These are phyloP conservation scores for Graphiopsis chlorocephala DNA, from an alignment of 2,329 filamentous ascomycete genomes.

Conservation along the genomic window DNA sequence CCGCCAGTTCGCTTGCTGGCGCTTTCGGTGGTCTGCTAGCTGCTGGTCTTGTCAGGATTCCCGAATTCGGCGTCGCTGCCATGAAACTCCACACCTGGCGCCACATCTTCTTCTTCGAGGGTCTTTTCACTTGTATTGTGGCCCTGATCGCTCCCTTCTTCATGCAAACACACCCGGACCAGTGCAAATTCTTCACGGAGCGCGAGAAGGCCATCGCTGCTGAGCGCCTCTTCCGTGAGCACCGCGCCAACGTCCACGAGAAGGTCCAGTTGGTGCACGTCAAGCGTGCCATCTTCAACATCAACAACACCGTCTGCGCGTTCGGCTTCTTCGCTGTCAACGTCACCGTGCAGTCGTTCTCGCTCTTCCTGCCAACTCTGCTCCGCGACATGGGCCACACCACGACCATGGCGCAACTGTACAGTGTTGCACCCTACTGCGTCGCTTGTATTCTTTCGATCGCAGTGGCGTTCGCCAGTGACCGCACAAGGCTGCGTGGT, in stretches of 20 bases:
- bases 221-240: conserved; percentile 51
- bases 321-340: conserved; percentile 60
- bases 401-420: conserved; percentile 45
- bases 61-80: conserved; percentile 48
- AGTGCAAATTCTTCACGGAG: conserved; percentile 51
- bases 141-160: conserved; percentile 49
- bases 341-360: conserved; percentile 53
- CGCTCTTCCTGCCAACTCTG: conserved; percentile 47
- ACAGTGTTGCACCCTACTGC: conserved; percentile 16
- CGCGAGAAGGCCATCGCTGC: conserved; percentile 55
- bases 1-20: conserved; percentile 39
- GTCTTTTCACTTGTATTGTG: conserved; percentile 52
- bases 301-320: conserved; percentile 60
- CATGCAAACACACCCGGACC: conserved; percentile 51
- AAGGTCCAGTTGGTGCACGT: conserved; percentile 50
- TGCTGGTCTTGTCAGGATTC: conserved; percentile 47
- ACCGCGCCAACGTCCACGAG: conserved; percentile 46
- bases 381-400: conserved; percentile 65
- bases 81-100: conserved; percentile 52
- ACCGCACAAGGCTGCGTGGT: conserved; percentile 23
- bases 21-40: conserved; percentile 26
- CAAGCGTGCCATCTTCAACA: conserved; percentile 51
- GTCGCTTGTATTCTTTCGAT: conserved; percentile 24
- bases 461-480: conserved; percentile 26
- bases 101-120: conserved; percentile 65